These are phyloP conservation scores for Bipolaris bicolor DNA, from an alignment of 2,329 filamentous ascomycete genomes.

Conservation along the genomic window DNA sequence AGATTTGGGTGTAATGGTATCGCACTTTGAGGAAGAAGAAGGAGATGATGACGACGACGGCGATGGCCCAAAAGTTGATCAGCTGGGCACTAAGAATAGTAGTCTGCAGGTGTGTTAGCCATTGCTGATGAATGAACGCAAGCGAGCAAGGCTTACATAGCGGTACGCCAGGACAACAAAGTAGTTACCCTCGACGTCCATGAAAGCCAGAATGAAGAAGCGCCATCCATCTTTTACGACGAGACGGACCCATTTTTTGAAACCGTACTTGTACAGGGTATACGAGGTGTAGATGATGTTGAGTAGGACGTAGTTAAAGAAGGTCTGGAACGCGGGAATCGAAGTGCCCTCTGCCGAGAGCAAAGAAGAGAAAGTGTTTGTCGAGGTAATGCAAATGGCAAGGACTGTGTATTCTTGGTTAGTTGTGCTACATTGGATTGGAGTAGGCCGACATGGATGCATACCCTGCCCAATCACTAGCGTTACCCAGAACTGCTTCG, in stretches of 20 bases:
- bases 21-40: slow-evolving; percentile 84
- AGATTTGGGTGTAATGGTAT: slow-evolving; percentile 84
- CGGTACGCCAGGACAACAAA: slow-evolving; percentile 95
- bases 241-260: slow-evolving; percentile 70
- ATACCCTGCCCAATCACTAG: slow-evolving; percentile 70
- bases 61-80: slow-evolving; percentile 98
- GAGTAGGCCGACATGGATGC: slow-evolving; percentile 2
- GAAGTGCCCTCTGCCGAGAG: slow-evolving; percentile 71
- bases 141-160: slow-evolving; percentile 43
- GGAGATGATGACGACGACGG: slow-evolving; percentile 85
- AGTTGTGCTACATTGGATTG: background rate
- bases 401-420: slow-evolving; percentile 21
- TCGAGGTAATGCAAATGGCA: slow-evolving; percentile 85
- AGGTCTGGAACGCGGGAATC: slow-evolving; percentile 92
- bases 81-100: slow-evolving; percentile 92
- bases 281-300: slow-evolving; percentile 80
- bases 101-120: slow-evolving; percentile 60
- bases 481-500: slow-evolving; percentile 86
- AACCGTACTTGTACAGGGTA: slow-evolving; percentile 80
- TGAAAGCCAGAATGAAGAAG: slow-evolving; percentile 86
- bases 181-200: slow-evolving; percentile 97
- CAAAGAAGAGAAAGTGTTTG: slow-evolving; percentile 86
- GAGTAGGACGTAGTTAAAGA: slow-evolving; percentile 92
- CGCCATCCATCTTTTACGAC: slow-evolving; percentile 81
- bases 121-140: background rate